A percentile compares a stretch with the other conserved stretches of the same genome.
Evolutionary conservation across 2,329 filamentous ascomycete genomes (phyloP).

Genomic region (Nemania serpens): DNA sequence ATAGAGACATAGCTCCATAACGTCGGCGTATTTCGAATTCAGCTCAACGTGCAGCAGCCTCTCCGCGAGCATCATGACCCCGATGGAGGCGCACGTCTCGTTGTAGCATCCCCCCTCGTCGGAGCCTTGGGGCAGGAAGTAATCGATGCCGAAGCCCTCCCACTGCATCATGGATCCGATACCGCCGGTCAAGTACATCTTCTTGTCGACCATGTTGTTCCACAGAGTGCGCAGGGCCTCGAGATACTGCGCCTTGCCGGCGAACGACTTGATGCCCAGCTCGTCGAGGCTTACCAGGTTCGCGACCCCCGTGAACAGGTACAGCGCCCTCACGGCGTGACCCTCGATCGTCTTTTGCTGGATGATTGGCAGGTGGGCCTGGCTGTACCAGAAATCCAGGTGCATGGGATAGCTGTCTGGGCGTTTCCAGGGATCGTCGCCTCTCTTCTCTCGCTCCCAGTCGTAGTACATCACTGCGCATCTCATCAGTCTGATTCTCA

Average conservation of each 20-base stretch:
- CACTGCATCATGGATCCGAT: slow-evolving; percentile 62
- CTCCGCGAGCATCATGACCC: slow-evolving; percentile 64
- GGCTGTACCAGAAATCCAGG: slow-evolving; percentile 54
- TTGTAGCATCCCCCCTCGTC: slow-evolving; percentile 67
- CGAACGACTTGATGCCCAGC: slow-evolving; percentile 32
- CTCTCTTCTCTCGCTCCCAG: slow-evolving; percentile 56
- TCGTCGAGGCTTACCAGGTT: slow-evolving; percentile 54
- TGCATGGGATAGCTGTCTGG: slow-evolving; percentile 53
- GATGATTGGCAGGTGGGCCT: slow-evolving; percentile 59
- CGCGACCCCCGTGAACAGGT: slow-evolving; percentile 62
- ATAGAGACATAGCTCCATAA: slow-evolving; percentile 65
- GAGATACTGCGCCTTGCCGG: slow-evolving; percentile 40
- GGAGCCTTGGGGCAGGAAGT: slow-evolving; percentile 61
- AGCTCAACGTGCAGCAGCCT: slow-evolving; percentile 59
- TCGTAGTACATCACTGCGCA: slow-evolving; percentile 55
- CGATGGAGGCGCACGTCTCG: slow-evolving; percentile 65
- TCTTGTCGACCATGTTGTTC: slow-evolving; percentile 64
- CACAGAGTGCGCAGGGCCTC: slow-evolving; percentile 55
- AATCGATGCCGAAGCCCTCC: slow-evolving; percentile 64
- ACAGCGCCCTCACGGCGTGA: slow-evolving; percentile 64
- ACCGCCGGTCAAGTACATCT: slow-evolving; percentile 67
- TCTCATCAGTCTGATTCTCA: neutral
- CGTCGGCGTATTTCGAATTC: slow-evolving; percentile 57
- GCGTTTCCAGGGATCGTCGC: slow-evolving; percentile 53
- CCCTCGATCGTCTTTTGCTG: slow-evolving; percentile 61